A percentile compares a stretch with the other conserved stretches of the same genome.
Evolutionary conservation across 768 basidiomycete genomes (phyloP).

Genomic region (Leccinum uliginosum): DNA sequence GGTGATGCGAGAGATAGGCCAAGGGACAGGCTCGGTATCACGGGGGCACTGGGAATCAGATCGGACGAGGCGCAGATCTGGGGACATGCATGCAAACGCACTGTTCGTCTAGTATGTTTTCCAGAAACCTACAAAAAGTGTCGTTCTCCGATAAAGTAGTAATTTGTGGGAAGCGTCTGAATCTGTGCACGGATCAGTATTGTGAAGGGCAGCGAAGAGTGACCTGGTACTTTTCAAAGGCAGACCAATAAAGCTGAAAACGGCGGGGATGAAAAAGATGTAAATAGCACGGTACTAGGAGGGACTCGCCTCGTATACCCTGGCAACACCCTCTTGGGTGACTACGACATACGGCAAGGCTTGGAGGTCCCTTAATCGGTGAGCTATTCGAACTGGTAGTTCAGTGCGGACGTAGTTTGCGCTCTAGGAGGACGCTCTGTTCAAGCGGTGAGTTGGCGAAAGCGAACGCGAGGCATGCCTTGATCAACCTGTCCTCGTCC

Average conservation of each 20-base stretch:
- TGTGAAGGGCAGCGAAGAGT: background rate
- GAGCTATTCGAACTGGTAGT: slow-evolving; percentile 82
- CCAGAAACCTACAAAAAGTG: slow-evolving; percentile 70
- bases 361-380: slow-evolving; percentile 84
- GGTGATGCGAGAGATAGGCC: slow-evolving; percentile 84
- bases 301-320: slow-evolving; percentile 74
- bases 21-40: slow-evolving; percentile 78
- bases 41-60: slow-evolving; percentile 51
- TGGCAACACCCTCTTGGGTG: slow-evolving; percentile 76
- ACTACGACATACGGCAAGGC: slow-evolving; percentile 82
- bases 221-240: slow-evolving; percentile 68
- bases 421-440: slow-evolving; percentile 43
- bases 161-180: slow-evolving; percentile 71
- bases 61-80: slow-evolving; percentile 3
- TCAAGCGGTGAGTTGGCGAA: background rate
- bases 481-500: slow-evolving; percentile 72
- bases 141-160: slow-evolving; percentile 71
- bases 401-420: slow-evolving; percentile 91
- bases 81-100: slow-evolving; percentile 34
- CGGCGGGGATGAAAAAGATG: background rate
- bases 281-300: background rate
- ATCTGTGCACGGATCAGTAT: slow-evolving; percentile 38
- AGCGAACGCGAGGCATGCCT: slow-evolving; percentile 37
- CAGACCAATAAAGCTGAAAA: slow-evolving; percentile 74
- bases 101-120: slow-evolving; percentile 69